Evolutionary conservation across 352 stramenopile genomes (phyloP).

Genomic region (Phytopythium vexans): DNA sequence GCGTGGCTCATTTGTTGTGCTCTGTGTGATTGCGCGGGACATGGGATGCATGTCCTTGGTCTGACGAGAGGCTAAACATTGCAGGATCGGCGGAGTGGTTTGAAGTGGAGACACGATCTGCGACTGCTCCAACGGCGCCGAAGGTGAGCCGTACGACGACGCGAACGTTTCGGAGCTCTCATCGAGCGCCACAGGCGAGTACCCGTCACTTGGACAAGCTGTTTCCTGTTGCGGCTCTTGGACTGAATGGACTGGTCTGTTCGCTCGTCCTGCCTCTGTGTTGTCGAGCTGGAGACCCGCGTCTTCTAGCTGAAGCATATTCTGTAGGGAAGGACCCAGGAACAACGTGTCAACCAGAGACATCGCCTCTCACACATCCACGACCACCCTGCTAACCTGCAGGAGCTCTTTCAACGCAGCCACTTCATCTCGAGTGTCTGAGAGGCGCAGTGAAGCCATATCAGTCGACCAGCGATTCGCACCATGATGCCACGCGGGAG

Average conservation of each 20-base stretch:
- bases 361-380: neutral
- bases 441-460: neutral
- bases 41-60: too few species aligned
- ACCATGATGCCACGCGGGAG: neutral
- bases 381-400: conserved; percentile 15
- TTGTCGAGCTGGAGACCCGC: neutral
- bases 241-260: neutral
- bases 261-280: neutral
- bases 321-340: conserved; percentile 2
- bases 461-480: neutral
- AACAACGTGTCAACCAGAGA: neutral
- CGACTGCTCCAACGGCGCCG: too few species aligned
- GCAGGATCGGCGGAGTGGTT: too few species aligned
- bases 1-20: too few species aligned
- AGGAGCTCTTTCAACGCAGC: conserved; percentile 51
- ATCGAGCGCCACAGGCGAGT: conserved; percentile 1
- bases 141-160: neutral
- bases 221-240: neutral
- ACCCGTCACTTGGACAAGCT: conserved; percentile 1
- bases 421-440: conserved; percentile 58
- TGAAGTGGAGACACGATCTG: too few species aligned
- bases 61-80: too few species aligned
- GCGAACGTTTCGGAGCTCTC: neutral
- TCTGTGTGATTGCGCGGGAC: too few species aligned
- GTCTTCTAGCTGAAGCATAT: conserved; percentile 4